Evolutionary conservation across 1,139 yeast genomes (phyloP).

Genomic region (Diutina mesorugosa): DNA sequence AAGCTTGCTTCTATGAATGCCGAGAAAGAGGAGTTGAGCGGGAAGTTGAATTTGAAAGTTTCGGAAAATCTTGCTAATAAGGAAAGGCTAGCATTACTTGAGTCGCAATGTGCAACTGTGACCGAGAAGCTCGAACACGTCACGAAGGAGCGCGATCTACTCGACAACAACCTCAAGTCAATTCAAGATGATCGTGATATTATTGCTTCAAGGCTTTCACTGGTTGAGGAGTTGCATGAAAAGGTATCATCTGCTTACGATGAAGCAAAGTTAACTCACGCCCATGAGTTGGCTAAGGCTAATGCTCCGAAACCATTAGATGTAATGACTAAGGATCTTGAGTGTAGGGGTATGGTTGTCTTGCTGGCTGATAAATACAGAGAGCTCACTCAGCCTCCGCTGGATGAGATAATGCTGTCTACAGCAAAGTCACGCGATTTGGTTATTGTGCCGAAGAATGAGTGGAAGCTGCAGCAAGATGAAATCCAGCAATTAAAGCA

Average conservation of each 20-base stretch:
- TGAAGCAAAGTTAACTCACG: not conserved
- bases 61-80: not conserved
- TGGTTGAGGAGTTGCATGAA: not conserved
- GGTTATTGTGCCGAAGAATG: not conserved
- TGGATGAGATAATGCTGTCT: constrained; percentile 3
- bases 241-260: not conserved
- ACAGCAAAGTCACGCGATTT: not conserved
- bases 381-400: not conserved
- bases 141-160: not conserved
- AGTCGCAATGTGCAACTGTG: not conserved
- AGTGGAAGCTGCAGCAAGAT: not conserved
- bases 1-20: not conserved
- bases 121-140: not conserved
- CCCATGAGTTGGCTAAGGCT: not conserved
- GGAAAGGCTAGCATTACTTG: not conserved
- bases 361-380: not conserved
- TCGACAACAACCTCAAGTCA: not conserved
- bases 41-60: not conserved
- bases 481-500: not conserved
- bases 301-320: not conserved
- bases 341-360: not conserved
- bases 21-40: not conserved
- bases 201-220: not conserved
- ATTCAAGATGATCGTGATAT: not conserved
- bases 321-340: not conserved